A percentile compares a stretch with the other conserved stretches of the same genome.
Conservation (phyloP, 2,329 filamentous ascomycete genomes). For the Paracorniculantispora psalliotae region DNA sequence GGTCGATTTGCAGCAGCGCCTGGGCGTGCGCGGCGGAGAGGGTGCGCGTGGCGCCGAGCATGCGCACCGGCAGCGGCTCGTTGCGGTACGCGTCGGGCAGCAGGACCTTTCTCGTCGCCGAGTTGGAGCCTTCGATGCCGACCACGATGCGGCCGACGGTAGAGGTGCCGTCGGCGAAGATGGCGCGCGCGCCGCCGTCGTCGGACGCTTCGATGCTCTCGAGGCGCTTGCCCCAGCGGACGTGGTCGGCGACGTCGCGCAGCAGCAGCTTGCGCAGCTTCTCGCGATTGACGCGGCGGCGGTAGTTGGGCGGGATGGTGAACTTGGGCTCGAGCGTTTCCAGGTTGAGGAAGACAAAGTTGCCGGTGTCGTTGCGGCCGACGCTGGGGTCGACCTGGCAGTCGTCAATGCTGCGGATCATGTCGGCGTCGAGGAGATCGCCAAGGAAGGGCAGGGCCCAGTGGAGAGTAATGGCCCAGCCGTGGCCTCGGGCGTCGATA, state of each 20-base stretch:
- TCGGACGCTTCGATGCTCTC: conserved; percentile 20
- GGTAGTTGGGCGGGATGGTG: conserved; percentile 32
- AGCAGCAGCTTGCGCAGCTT: conserved; percentile 29
- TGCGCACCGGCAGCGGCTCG: conserved; percentile 30
- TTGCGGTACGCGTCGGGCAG: conserved; percentile 28
- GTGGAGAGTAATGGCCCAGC: conserved; percentile 58
- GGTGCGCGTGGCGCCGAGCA: conserved; percentile 33
- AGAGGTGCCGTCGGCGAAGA: conserved; percentile 29
- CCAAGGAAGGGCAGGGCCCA: conserved; percentile 42
- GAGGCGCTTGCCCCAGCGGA: conserved; percentile 30
- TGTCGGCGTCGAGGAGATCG: conserved; percentile 22
- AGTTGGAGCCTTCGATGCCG: conserved; percentile 37
- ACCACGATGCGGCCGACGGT: conserved; percentile 31
- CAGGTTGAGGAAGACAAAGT: conserved; percentile 38
- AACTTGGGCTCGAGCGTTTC: conserved; percentile 33
- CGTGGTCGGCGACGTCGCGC: conserved; percentile 22
- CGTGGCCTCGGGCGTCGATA: conserved; percentile 32
- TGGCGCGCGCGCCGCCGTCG: conserved; percentile 21
- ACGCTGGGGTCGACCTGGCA: conserved; percentile 32
- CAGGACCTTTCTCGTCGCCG: conserved; percentile 31
- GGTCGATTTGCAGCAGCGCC: conserved; percentile 43
- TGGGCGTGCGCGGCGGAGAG: conserved; percentile 33
- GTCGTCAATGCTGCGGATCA: conserved; percentile 20
- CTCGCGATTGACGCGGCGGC: conserved; percentile 33
- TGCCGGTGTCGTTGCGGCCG: conserved; percentile 33